Percentiles rank a stretch among this genome's conserved stretches.
Evolutionary conservation across 345 rosid species (phyloP).

Genomic region (Eutrema yunnanense): DNA sequence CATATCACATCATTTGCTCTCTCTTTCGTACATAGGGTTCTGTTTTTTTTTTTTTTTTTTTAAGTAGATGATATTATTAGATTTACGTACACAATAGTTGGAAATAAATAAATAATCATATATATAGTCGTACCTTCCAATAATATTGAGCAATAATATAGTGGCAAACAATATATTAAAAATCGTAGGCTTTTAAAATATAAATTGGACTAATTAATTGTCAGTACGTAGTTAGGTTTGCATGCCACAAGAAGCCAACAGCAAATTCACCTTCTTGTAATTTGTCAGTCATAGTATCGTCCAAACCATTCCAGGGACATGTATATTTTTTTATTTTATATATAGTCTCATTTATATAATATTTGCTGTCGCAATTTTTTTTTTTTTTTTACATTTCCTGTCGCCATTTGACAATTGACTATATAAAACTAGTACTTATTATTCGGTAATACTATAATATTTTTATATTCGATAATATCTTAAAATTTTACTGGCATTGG

Average conservation of each 20-base stretch:
- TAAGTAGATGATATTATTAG: background rate
- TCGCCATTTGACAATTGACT: conserved; percentile 6
- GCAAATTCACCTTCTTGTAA: conserved; percentile 26
- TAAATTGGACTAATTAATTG: conserved; percentile 5
- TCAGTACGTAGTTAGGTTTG: conserved; percentile 32
- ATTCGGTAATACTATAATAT: background rate
- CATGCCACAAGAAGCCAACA: conserved; percentile 35
- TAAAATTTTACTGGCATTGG: background rate
- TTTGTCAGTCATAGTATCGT: conserved; percentile 21
- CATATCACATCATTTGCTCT: background rate
- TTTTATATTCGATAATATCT: background rate
- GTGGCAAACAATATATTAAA: background rate
- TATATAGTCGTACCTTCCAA: conserved; percentile 7
- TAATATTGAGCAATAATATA: conserved; percentile 10
- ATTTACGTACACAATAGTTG: background rate
- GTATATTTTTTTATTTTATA: background rate
- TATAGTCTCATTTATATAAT: background rate
- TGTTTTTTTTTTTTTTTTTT: background rate
- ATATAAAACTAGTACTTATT: background rate
- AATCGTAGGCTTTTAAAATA: background rate
- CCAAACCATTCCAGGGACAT: conserved; percentile 22
- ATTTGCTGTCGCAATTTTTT: background rate
- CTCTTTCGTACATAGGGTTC: background rate
- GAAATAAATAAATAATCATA: background rate
- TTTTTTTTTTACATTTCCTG: background rate